Conservation (phyloP, 768 basidiomycete genomes). For the Kwoniella sp. region DNA sequence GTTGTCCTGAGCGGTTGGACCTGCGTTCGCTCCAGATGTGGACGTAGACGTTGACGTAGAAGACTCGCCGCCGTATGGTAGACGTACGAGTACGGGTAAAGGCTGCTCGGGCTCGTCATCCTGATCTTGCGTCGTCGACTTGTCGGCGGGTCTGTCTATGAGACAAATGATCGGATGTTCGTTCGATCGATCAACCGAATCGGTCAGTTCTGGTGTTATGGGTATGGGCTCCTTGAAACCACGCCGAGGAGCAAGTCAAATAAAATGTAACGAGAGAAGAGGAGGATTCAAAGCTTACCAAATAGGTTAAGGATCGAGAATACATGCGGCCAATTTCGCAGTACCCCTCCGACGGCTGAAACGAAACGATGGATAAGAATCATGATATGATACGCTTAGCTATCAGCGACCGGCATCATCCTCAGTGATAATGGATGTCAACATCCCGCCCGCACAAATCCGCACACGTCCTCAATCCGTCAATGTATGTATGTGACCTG, state of each 20-base stretch:
- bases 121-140: conserved; percentile 5
- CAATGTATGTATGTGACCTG: neutral
- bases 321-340: conserved; percentile 58
- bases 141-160: conserved; percentile 27
- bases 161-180: neutral
- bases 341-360: conserved; percentile 56
- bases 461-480: too few species aligned
- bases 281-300: conserved; percentile 40
- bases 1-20: neutral
- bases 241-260: neutral
- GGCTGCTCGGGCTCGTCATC: conserved; percentile 42
- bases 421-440: too few species aligned
- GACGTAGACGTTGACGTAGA: neutral
- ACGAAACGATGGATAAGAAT: neutral
- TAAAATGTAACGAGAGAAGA: too few species aligned
- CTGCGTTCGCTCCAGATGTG: neutral
- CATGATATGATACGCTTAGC: neutral
- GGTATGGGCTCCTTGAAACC: neutral
- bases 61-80: conserved; percentile 40
- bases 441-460: too few species aligned
- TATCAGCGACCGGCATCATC: neutral
- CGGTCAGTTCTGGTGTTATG: neutral
- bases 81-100: conserved; percentile 46
- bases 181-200: too few species aligned
- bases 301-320: conserved; percentile 57